A percentile compares a stretch with the other conserved stretches of the same genome.
phyloP scores from a whole-genome alignment of 257 asterid species.

The Nicotiana paniculata region DNA sequence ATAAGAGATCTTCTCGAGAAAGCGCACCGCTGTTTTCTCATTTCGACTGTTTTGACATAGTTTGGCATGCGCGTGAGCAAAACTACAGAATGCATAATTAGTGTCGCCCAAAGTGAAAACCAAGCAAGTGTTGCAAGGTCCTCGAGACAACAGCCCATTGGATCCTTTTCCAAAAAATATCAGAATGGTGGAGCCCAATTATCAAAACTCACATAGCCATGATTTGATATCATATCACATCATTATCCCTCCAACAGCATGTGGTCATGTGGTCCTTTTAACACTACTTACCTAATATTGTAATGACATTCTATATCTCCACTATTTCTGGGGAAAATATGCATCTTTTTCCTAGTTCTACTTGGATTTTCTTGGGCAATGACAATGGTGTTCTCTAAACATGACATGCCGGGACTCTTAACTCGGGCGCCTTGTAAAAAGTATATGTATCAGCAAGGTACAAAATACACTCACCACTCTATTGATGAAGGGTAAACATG shows the following conservation, averaged over 20 bases:
- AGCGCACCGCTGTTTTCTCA: no score
- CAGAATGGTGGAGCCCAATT: not conserved
- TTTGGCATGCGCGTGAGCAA: not conserved
- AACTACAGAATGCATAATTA: not conserved
- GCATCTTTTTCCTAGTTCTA: not conserved
- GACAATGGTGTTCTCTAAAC: not conserved
- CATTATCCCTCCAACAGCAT: not conserved
- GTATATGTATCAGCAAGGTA: not conserved
- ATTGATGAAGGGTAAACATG: not conserved
- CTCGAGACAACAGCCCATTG: not conserved
- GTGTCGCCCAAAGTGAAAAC: constrained; percentile 1
- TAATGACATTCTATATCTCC: not conserved
- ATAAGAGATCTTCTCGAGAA: no score
- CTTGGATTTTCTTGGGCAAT: not conserved
- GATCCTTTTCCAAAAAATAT: not conserved
- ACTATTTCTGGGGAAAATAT: not conserved
- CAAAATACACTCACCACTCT: not conserved
- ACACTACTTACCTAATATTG: not conserved
- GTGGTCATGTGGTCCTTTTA: not conserved
- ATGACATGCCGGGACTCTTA: not conserved
- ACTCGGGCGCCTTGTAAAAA: not conserved
- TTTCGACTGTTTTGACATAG: not conserved
- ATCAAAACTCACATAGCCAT: not conserved
- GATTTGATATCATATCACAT: not conserved
- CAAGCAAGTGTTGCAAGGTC: not conserved